Evolutionary conservation across 2,329 filamentous ascomycete genomes (phyloP).

Genomic region (Albifimbria verrucaria): DNA sequence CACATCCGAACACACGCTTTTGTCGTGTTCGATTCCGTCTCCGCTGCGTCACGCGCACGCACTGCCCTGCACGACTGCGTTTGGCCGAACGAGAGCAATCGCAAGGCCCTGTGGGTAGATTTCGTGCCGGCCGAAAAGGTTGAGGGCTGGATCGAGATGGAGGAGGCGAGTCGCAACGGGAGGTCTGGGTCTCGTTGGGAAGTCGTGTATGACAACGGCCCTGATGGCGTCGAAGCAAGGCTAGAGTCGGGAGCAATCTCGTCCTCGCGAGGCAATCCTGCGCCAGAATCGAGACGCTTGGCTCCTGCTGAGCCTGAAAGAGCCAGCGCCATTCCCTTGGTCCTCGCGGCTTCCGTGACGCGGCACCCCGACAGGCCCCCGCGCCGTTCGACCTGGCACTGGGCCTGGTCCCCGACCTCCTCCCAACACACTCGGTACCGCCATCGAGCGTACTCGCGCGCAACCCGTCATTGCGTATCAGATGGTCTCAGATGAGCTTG

Average conservation of each 20-base stretch:
- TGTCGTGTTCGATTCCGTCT: conserved; percentile 64
- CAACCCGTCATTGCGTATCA: conserved; percentile 42
- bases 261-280: conserved; percentile 14
- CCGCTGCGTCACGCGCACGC: conserved; percentile 74
- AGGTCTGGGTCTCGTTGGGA: conserved; percentile 59
- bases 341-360: conserved; percentile 26
- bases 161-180: conserved; percentile 49
- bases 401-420: conserved; percentile 21
- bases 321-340: conserved; percentile 32
- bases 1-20: conserved; percentile 85
- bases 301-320: conserved; percentile 11
- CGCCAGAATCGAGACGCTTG: conserved; percentile 11
- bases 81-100: conserved; percentile 83
- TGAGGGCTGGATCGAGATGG: conserved; percentile 68
- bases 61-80: conserved; percentile 71
- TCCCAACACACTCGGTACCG: conserved; percentile 14
- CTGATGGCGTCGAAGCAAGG: conserved; percentile 53
- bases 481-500: conserved; percentile 63
- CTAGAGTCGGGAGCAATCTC: conserved; percentile 36
- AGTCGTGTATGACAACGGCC: conserved; percentile 62
- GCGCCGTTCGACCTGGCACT: conserved; percentile 31
- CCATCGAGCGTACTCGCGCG: conserved; percentile 34
- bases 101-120: conserved; percentile 84
- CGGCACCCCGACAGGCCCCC: conserved; percentile 31
- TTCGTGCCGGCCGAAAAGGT: conserved; percentile 79